phyloP scores from a whole-genome alignment of 495 filamentous ascomycete genomes.

The Aspergillus egyptiacus region DNA sequence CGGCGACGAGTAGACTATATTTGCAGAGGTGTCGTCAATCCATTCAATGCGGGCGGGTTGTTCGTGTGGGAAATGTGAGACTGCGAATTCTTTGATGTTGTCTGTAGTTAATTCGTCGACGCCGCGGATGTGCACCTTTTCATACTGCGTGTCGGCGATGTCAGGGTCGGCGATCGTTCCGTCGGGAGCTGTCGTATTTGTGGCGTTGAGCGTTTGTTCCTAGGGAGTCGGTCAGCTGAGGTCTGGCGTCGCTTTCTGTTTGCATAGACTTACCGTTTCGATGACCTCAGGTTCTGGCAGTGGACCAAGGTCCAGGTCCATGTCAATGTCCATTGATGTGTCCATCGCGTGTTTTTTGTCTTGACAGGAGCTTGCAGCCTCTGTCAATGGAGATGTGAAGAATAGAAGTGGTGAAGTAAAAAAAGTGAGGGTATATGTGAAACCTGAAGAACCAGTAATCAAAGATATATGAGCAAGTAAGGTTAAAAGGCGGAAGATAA shows the following conservation, averaged over 20 bases:
- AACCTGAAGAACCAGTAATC: background rate
- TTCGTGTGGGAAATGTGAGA: conserved; percentile 53
- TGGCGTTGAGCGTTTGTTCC: conserved; percentile 15
- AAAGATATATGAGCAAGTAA: background rate
- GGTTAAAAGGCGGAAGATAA: background rate
- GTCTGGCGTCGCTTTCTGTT: background rate
- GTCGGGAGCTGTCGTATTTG: conserved; percentile 6
- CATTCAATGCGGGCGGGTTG: conserved; percentile 67
- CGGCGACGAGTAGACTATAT: conserved; percentile 66
- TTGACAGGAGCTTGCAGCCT: too few relatives aligned
- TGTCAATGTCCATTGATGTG: conserved; percentile 68
- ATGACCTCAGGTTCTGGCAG: conserved; percentile 37
- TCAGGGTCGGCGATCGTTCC: conserved; percentile 25
- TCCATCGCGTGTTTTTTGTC: conserved; percentile 30
- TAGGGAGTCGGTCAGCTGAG: conserved; percentile 6
- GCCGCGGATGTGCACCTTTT: conserved; percentile 77
- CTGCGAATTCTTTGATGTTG: conserved; percentile 65
- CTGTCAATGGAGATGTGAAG: background rate
- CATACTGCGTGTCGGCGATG: conserved; percentile 31
- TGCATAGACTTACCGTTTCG: conserved; percentile 26
- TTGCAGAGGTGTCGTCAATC: conserved; percentile 92
- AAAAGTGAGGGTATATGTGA: background rate
- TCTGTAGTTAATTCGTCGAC: conserved; percentile 74
- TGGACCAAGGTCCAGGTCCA: conserved; percentile 62
- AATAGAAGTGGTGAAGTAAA: background rate